phyloP scores from a whole-genome alignment of 2,329 filamentous ascomycete genomes.

The Trichoderma sp. region DNA sequence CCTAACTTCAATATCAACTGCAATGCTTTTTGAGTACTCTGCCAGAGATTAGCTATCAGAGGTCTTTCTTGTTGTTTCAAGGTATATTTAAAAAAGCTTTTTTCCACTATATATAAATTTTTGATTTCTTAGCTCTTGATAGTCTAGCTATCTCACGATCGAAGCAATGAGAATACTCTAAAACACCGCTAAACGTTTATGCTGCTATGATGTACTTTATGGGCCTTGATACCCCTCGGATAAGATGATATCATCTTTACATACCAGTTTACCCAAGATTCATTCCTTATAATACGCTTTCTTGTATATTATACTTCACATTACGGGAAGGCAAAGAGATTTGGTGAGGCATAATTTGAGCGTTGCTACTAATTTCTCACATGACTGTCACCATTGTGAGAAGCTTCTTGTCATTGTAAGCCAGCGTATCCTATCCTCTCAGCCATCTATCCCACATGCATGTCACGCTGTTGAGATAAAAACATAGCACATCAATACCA shows the following conservation, averaged over 20 bases:
- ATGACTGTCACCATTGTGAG: not conserved
- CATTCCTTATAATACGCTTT: not conserved
- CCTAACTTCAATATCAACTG: not conserved
- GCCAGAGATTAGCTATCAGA: not conserved
- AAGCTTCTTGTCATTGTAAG: not conserved
- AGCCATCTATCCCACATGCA: not conserved
- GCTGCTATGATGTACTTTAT: not conserved
- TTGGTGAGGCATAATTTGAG: not conserved
- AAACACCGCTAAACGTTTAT: too few relatives aligned
- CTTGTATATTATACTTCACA: not conserved
- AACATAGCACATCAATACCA: not conserved
- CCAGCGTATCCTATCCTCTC: not conserved
- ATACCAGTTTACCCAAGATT: not conserved
- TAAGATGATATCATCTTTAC: not conserved
- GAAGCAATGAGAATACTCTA: not conserved
- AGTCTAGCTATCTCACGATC: too few relatives aligned
- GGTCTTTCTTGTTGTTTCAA: not conserved
- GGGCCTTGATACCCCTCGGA: not conserved
- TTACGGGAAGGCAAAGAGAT: not conserved
- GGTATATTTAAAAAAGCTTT: not conserved
- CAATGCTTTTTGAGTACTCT: not conserved
- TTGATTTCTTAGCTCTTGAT: not conserved
- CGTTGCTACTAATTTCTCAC: constrained; percentile 1
- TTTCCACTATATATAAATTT: not conserved
- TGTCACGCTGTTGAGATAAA: not conserved